phyloP scores from a whole-genome alignment of 2,329 filamentous ascomycete genomes.

The Amauroascus niger region DNA sequence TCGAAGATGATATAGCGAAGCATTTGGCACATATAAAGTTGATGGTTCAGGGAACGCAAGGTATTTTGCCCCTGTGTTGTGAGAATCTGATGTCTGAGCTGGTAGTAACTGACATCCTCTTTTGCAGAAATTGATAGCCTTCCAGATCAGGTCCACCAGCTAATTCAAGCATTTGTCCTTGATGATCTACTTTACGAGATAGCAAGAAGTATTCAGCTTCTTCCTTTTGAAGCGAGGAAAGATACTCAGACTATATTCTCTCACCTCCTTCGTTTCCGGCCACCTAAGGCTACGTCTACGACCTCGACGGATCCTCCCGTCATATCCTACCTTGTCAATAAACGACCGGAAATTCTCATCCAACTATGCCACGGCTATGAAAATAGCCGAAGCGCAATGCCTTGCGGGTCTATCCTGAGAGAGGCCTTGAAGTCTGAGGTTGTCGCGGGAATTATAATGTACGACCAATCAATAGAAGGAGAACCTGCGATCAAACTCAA shows the following conservation, averaged over 20 bases:
- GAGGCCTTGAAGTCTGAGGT: constrained; percentile 88
- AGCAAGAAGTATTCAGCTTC: constrained; percentile 67
- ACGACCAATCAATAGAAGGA: constrained; percentile 71
- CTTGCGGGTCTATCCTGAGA: constrained; percentile 78
- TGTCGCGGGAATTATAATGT: constrained; percentile 80
- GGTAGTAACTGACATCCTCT: constrained; percentile 7
- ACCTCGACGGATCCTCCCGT: constrained; percentile 69
- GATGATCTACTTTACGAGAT: constrained; percentile 83
- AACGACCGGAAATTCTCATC: constrained; percentile 75
- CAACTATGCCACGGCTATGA: constrained; percentile 85
- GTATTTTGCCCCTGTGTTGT: constrained; percentile 38
- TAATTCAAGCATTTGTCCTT: constrained; percentile 74
- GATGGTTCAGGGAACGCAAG: constrained; percentile 83
- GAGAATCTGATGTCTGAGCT: neutral
- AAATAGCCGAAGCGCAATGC: constrained; percentile 80
- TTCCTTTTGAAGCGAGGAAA: constrained; percentile 94
- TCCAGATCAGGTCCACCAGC: constrained; percentile 76
- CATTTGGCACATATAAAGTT: constrained; percentile 85
- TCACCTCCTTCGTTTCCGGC: constrained; percentile 83
- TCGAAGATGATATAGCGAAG: constrained; percentile 75
- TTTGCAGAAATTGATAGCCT: constrained; percentile 67
- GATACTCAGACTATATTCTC: constrained; percentile 94
- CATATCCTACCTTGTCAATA: constrained; percentile 77
- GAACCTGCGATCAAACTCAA: constrained; percentile 66
- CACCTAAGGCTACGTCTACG: constrained; percentile 44